Conservation (phyloP, 202 grass and related monocot genomes). For the Eragrostis tef region DNA sequence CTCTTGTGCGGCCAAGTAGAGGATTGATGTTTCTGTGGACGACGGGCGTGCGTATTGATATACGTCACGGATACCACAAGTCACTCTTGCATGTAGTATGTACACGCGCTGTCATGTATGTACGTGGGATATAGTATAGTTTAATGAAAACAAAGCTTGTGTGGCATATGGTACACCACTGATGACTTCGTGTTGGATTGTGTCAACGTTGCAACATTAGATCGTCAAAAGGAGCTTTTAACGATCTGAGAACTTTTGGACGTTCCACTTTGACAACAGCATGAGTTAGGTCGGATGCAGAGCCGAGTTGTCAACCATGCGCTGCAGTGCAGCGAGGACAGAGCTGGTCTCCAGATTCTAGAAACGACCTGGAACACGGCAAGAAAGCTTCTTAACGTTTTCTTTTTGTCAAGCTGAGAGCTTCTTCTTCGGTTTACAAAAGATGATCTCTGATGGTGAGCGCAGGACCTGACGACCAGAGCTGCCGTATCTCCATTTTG, state of each 20-base stretch:
- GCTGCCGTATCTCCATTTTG: too few relatives aligned
- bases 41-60: background rate
- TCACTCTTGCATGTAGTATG: background rate
- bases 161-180: too few relatives aligned
- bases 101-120: background rate
- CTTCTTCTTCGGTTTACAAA: too few relatives aligned
- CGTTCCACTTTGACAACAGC: background rate
- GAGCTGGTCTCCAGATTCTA: too few relatives aligned
- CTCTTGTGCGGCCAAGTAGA: slow-evolving; percentile 58
- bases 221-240: background rate
- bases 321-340: background rate
- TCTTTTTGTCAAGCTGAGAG: too few relatives aligned
- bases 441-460: too few relatives aligned
- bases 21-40: too few relatives aligned
- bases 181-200: background rate
- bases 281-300: background rate
- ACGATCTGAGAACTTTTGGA: background rate
- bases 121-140: background rate
- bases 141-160: background rate
- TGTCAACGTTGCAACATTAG: background rate
- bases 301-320: background rate
- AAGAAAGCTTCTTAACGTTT: too few relatives aligned
- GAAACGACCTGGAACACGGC: too few relatives aligned
- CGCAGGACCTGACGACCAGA: too few relatives aligned
- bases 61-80: background rate